These are phyloP conservation scores for Dendrobium nobile DNA, from an alignment of 106 monocot genomes.

Conservation along the genomic window DNA sequence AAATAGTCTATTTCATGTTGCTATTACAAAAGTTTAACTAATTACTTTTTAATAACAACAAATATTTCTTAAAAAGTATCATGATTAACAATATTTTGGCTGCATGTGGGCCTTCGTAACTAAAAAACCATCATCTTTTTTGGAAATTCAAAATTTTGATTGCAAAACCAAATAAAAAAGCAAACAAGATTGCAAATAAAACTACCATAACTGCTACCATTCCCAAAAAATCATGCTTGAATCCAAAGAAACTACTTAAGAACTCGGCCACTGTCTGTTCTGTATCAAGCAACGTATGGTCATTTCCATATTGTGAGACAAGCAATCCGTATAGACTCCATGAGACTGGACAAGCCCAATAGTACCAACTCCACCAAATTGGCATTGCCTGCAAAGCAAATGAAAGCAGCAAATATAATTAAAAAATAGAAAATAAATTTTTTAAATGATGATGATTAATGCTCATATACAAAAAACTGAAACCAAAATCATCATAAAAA, in stretches of 20 bases:
- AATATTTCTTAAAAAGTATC: too few relatives aligned
- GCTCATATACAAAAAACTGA: too few relatives aligned
- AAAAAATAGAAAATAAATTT: background rate
- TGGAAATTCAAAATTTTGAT: conserved; percentile 75
- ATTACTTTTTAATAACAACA: too few relatives aligned
- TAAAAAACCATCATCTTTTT: conserved; percentile 32
- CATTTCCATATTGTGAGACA: conserved; percentile 58
- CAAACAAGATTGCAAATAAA: conserved; percentile 51
- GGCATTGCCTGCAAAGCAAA: conserved; percentile 53
- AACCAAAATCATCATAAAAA: too few relatives aligned
- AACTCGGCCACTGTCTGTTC: conserved; percentile 22
- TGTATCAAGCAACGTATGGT: background rate
- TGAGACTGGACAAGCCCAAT: conserved; percentile 48
- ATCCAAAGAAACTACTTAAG: conserved; percentile 46
- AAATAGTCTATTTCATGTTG: too few relatives aligned
- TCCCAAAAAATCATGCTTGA: conserved; percentile 52
- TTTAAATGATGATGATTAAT: background rate
- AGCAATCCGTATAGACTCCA: conserved; percentile 61
- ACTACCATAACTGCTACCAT: conserved; percentile 41
- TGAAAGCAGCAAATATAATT: background rate
- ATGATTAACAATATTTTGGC: too few relatives aligned
- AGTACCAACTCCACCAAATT: conserved; percentile 90
- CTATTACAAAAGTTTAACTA: too few relatives aligned
- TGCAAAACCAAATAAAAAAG: conserved; percentile 46
- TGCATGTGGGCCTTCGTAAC: too few relatives aligned